A percentile compares a stretch with the other conserved stretches of the same genome.
Evolutionary conservation across 176 grass and related monocot species (phyloP).

Genomic region (Phyllostachys edulis): DNA sequence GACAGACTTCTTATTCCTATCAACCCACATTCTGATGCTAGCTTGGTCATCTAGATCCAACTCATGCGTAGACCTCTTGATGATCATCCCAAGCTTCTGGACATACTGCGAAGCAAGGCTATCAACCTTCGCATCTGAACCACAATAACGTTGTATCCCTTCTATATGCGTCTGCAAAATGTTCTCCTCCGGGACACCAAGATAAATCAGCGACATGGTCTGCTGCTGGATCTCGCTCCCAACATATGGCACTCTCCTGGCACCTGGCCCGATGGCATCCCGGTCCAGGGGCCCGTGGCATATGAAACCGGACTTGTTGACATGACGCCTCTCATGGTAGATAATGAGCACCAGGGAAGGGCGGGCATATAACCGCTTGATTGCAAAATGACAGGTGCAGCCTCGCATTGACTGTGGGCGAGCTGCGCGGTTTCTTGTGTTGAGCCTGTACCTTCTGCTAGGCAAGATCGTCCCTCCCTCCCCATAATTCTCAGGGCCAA

Average conservation of each 20-base stretch:
- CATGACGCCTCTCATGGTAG: slow-evolving; percentile 83
- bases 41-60: slow-evolving; percentile 83
- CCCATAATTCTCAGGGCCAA: slow-evolving; percentile 91
- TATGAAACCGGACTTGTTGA: slow-evolving; percentile 78
- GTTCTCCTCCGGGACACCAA: slow-evolving; percentile 89
- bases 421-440: slow-evolving; percentile 82
- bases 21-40: slow-evolving; percentile 88
- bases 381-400: slow-evolving; percentile 80
- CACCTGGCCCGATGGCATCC: slow-evolving; percentile 82
- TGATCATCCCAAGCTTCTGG: slow-evolving; percentile 95
- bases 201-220: slow-evolving; percentile 91
- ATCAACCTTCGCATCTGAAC: slow-evolving; percentile 57
- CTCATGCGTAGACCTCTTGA: slow-evolving; percentile 92
- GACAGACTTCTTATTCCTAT: slow-evolving; percentile 83
- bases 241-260: slow-evolving; percentile 72
- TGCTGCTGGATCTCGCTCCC: slow-evolving; percentile 89
- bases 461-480: slow-evolving; percentile 81
- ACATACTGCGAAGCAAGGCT: slow-evolving; percentile 77
- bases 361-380: slow-evolving; percentile 71
- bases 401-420: slow-evolving; percentile 90
- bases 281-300: slow-evolving; percentile 84
- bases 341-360: slow-evolving; percentile 69
- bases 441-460: slow-evolving; percentile 75
- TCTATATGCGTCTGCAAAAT: slow-evolving; percentile 80
- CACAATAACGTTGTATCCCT: slow-evolving; percentile 79